Evolutionary conservation across 2,329 filamentous ascomycete species (phyloP).

Genomic region (Phaeophleospora eucalypticola): DNA sequence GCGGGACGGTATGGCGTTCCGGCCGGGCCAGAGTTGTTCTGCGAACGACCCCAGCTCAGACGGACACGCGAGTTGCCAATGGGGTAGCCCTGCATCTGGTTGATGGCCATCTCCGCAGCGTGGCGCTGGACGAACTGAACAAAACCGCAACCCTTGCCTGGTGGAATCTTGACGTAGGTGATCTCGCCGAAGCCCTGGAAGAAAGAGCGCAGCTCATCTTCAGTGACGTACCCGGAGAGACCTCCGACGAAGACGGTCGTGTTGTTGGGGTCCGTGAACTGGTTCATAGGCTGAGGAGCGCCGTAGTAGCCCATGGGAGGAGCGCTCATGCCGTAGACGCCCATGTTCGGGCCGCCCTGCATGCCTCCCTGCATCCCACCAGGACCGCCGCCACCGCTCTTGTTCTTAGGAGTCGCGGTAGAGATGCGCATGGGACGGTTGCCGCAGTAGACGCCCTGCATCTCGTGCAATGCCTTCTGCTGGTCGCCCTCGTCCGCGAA

Average conservation of each 20-base stretch:
- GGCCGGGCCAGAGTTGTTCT: conserved; percentile 97
- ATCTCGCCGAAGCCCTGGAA: conserved; percentile 99
- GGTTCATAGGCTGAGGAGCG: conserved; percentile 85
- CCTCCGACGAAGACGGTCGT: conserved; percentile 98
- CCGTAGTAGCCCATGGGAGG: conserved; percentile 66
- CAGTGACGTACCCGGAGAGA: conserved; percentile 94
- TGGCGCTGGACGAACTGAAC: conserved; percentile 99
- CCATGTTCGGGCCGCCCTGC: conserved; percentile 50
- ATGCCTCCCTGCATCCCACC: conserved; percentile 51
- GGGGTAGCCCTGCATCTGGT: conserved; percentile 99
- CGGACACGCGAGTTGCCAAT: conserved; percentile 98
- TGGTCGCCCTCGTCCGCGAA: conserved; percentile 95
- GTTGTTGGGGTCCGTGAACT: conserved; percentile 99
- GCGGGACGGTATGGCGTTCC: conserved; percentile 96
- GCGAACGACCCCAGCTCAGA: conserved; percentile 93
- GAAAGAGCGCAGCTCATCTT: conserved; percentile 99
- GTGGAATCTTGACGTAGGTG: conserved; percentile 99
- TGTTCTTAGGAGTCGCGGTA: conserved; percentile 96
- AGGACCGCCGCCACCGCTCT: conserved; percentile 49
- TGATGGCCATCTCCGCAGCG: conserved; percentile 99
- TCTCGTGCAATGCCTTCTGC: conserved; percentile 91
- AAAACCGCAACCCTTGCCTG: conserved; percentile 97
- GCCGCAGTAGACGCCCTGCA: conserved; percentile 99
- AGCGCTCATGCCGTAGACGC: conserved; percentile 68
- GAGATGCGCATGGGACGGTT: conserved; percentile 98